Evolutionary conservation across 805 yeast genomes (phyloP), one percentile per base, ranked within the genome.

Genomic region (Lipomyces starkeyi): DNA sequence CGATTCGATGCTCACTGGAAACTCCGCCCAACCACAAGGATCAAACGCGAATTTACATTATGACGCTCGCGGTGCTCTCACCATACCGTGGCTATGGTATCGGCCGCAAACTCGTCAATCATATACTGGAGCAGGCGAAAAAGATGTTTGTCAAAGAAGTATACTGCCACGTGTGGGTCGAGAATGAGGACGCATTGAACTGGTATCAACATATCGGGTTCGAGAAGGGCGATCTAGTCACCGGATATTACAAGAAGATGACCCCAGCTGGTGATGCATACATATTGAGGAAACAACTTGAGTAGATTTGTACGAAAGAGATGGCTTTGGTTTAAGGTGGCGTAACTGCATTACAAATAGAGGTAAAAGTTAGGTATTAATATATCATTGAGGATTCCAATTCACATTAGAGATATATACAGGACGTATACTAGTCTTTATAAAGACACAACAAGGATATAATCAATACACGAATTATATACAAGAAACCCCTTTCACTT

Each of bases 21-120:
- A 25, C 73, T 80, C 14, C 61, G 14, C 35, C 52, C 0, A 29
- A 52, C 17, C 14, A 34, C 17, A 65, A 68, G 43, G 70, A 59
- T 8, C 55, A 52, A 7, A 83, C 84, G 60, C 82, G 85, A 13
- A 82, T 89, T 0, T 88, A 89, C 75, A 83, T 90, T 40, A 90
- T 89, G 76, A 82, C 88, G 0, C 75, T 90, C 37, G 91, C 89
- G 0, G 94, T 92, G 6, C 78, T 91, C 68, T 81, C 85, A 58
- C 83, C 87, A 1, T 92, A 91, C 78, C 80, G 89, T 70, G 77
- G 82, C 17, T 80, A 82, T 69, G 90, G 91, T 0, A 83, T 91
- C 49, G 97, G 93, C 25, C 75, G 79, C 14, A 80, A 82, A 73
- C 81, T 91, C 56, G 78, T 92, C 59, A 81, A 84, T 2, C 87